Evolutionary conservation across 441 rosid genomes (phyloP).

Genomic region (Geranium incanum): DNA sequence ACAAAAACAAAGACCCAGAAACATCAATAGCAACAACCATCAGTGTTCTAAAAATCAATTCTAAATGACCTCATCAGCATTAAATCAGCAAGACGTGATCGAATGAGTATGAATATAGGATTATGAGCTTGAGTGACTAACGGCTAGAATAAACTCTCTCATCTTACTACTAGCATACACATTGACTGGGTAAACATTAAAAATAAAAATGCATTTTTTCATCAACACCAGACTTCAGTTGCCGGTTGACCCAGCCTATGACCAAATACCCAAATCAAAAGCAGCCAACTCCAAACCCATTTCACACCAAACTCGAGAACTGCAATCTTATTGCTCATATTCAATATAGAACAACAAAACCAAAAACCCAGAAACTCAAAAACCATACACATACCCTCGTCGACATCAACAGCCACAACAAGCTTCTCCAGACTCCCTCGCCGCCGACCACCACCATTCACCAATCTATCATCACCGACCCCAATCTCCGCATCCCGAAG

Average conservation of each 20-base stretch:
- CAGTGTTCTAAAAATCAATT: too few species aligned
- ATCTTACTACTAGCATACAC: neutral
- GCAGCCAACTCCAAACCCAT: neutral
- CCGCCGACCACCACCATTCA: slow-evolving; percentile 33
- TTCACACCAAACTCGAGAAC: neutral
- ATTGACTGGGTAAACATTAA: neutral
- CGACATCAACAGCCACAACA: slow-evolving; percentile 88
- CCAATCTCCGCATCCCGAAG: slow-evolving; percentile 39
- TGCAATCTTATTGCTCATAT: too few species aligned
- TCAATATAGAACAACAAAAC: neutral
- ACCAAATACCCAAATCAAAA: neutral
- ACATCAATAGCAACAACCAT: slow-evolving; percentile 80
- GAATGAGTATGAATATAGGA: neutral
- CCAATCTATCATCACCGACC: slow-evolving; percentile 24
- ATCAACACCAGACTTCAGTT: neutral
- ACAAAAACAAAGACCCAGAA: neutral
- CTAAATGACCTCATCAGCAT: neutral
- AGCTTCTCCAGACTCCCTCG: slow-evolving; percentile 50
- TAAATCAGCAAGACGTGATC: neutral
- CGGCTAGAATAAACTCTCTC: neutral
- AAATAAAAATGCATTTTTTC: neutral
- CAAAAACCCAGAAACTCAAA: neutral
- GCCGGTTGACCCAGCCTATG: neutral
- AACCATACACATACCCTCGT: slow-evolving; percentile 51
- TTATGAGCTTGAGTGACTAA: neutral